Evolutionary conservation across 2,329 filamentous ascomycete species (phyloP), one percentile per base, ranked within the genome.

Genomic region (Beauveria bassiana): DNA sequence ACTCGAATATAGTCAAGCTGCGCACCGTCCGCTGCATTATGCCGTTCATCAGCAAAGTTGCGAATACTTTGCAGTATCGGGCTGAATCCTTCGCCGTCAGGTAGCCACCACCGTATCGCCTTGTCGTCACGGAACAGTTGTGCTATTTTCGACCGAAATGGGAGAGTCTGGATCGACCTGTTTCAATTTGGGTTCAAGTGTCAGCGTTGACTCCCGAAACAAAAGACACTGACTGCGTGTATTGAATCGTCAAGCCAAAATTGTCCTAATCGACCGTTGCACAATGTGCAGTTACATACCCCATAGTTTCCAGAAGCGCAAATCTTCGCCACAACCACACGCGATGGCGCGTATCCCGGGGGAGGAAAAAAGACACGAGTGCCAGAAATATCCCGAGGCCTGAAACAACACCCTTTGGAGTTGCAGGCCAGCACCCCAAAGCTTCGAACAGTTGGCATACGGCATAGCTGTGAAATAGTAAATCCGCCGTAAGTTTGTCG

Each of bases 81-180:
- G 12, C 84, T 87, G 68, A 89, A 89, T 1, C 84, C 86, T 75
- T 93, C 89, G 64, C 91, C 85, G 71, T 95, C 83, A 2, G 92
- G 90, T 3, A 97, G 82, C 95, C 95, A 99, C 91, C 92, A 97
- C 62, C 87, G 81, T 50, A 84, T 84, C 59, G 92, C 85, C 22
- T 87, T 85, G 16, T 85, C 81, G 49, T 90, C 83, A 63, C 83
- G 79, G 80, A 95, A 96, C 26, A 91, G 73, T 52, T 89, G 82
- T 38, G 89, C 86, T 82, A 98, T 88, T 66, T 87, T 87, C 38
- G 77, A 79, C 62, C 93, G 88, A 68, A 93, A 86, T 14, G 84
- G 84, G 34, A 85, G 78, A 1, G 93, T 88, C 67, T 91, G 93
- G 26, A 96, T 89, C 71, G 96, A 96, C 45, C 93, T 97, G 22